Evolutionary conservation across 805 yeast species (phyloP).

Genomic region (Wickerhamiella azymoides): DNA sequence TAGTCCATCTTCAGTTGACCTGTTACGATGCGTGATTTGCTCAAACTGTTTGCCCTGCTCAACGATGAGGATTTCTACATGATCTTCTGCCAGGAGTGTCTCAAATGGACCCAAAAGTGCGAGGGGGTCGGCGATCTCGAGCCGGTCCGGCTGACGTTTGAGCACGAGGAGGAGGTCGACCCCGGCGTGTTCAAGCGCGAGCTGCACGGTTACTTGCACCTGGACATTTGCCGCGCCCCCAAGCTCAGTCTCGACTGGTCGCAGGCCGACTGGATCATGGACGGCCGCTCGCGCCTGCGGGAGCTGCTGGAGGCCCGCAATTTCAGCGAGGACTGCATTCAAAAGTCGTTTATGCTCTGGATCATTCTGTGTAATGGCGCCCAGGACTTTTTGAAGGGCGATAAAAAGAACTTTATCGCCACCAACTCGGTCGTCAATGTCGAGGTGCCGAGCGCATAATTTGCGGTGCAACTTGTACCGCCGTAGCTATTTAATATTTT

Average conservation of each 20-base stretch:
- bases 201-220: not conserved
- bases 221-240: conserved; percentile 6
- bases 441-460: not conserved
- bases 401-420: conserved; percentile 11
- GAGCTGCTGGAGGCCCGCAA: conserved; percentile 5
- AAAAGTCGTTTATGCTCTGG: conserved; percentile 7
- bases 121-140: conserved; percentile 3
- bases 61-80: conserved; percentile 10
- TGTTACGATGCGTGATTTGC: conserved; percentile 4
- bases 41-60: conserved; percentile 4
- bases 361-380: conserved; percentile 8
- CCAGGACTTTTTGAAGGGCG: conserved; percentile 8
- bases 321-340: conserved; percentile 4
- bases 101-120: conserved; percentile 3
- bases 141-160: conserved; percentile 2
- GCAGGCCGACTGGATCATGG: conserved; percentile 8
- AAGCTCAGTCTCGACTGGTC: conserved; percentile 6
- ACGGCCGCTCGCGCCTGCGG: conserved; percentile 6
- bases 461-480: not conserved
- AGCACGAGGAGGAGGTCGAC: conserved; percentile 3
- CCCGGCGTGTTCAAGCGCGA: conserved; percentile 5
- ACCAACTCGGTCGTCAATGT: conserved; percentile 36
- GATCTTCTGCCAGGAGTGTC: conserved; percentile 14
- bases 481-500: not conserved
- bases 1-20: not conserved